Evolutionary conservation across 345 rosid species (phyloP), one percentile per base, ranked within the genome.

Genomic region (Microthlaspi erraticum): DNA sequence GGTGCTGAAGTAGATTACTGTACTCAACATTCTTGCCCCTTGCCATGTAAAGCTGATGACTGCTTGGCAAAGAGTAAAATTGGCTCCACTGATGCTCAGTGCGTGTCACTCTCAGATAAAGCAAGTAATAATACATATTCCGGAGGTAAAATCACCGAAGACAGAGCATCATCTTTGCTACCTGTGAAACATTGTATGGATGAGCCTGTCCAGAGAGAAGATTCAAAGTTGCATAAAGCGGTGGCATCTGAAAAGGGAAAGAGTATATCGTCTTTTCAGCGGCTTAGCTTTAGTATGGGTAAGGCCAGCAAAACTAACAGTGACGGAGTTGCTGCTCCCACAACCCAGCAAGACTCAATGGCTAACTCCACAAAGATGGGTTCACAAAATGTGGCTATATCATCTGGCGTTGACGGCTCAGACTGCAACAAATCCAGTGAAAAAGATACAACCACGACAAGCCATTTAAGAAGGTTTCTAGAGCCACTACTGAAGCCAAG

Each of bases 391-490:
- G 72, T 65, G 16, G 78, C 78, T 69, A 69, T 82, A 61, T 80
- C 79, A 74, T 72, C 81, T 61, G 34, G 54, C n/a, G 11, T 38
- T 62, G 83, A 82, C 10, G 44, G 56, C 53, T 73, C 79, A 37
- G 38, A 50, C 29, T 26, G 64, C 41, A 82, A 77, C 50, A 74
- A 65, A 62, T 71, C 78, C 55, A 72, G 54, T 68, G 77, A 74
- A 77, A 70, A 78, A 37, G 75, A 78, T 75, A 75, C 85, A 82
- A 78, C 86, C 76, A 81, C 85, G 70, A 85, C 88, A 52, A 89
- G 97, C 79, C 97, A 96, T 73, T 80, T 93, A 68, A 87, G 94
- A 78, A 88, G 96, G 85, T 74, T 90, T 60, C 76, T 93, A 63
- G 90, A 86, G 58, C 94, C 96, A 60, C 55, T 93, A 33, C 43